Conservation (phyloP, 2,329 filamentous ascomycete species). For the Chaetomium strumarium region DNA sequence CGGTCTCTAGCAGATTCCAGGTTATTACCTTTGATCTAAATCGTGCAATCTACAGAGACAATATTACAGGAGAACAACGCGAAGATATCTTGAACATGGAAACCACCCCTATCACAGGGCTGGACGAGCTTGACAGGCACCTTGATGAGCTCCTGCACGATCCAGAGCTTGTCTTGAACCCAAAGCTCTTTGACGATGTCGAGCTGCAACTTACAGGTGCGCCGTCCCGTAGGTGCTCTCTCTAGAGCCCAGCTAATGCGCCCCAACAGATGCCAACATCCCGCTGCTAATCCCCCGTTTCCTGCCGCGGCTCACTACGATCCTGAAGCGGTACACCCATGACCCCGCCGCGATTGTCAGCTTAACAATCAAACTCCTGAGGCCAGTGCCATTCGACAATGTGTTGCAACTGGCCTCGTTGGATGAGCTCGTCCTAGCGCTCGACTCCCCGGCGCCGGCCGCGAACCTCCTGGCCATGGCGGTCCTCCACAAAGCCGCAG, state of each 20-base stretch:
- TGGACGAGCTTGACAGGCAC: slow-evolving; percentile 50
- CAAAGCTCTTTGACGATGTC: slow-evolving; percentile 52
- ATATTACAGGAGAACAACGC: not conserved
- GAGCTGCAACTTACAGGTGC: slow-evolving; percentile 52
- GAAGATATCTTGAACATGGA: slow-evolving; percentile 29
- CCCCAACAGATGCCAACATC: slow-evolving; percentile 43
- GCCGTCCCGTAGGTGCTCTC: not conserved
- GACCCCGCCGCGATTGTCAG: slow-evolving; percentile 48
- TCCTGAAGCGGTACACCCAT: slow-evolving; percentile 45
- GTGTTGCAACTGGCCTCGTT: slow-evolving; percentile 47
- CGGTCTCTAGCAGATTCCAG: not conserved
- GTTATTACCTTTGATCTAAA: not conserved
- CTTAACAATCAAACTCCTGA: slow-evolving; percentile 51
- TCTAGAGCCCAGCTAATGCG: not conserved
- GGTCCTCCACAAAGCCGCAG: slow-evolving; percentile 50
- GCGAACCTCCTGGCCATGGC: slow-evolving; percentile 53
- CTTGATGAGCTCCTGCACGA: slow-evolving; percentile 44
- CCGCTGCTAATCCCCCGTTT: slow-evolving; percentile 46
- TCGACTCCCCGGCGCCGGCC: slow-evolving; percentile 48
- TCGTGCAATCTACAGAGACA: not conserved
- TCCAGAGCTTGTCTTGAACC: slow-evolving; percentile 37
- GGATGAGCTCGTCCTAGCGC: slow-evolving; percentile 45
- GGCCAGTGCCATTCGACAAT: slow-evolving; percentile 46
- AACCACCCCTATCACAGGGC: slow-evolving; percentile 41
- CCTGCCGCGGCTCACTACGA: slow-evolving; percentile 47